Conservation (phyloP, 352 stramenopile genomes). For the Pythium apleroticum region DNA sequence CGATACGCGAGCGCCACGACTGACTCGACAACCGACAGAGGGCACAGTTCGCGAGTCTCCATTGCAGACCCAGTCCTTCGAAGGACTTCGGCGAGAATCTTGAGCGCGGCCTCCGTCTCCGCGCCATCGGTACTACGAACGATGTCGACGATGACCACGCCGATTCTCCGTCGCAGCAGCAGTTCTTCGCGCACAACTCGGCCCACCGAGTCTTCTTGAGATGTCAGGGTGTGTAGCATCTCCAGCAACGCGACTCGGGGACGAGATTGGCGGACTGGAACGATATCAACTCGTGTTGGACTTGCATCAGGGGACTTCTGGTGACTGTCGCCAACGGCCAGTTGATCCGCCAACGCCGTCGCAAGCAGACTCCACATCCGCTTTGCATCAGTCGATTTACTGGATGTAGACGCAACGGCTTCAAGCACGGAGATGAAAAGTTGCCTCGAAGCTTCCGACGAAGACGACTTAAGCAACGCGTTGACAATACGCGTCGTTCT, state of each 20-base stretch:
- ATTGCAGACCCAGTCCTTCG: background rate
- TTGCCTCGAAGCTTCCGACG: background rate
- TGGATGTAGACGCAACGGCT: background rate
- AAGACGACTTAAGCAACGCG: background rate
- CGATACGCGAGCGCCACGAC: conserved; percentile 22
- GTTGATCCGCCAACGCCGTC: background rate
- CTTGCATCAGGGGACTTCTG: background rate
- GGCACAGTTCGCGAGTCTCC: conserved; percentile 2
- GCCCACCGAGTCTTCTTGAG: conserved; percentile 4
- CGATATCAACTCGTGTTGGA: background rate
- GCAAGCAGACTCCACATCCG: background rate
- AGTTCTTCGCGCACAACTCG: conserved; percentile 19
- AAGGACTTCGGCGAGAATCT: conserved; percentile 15
- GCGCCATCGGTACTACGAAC: conserved; percentile 7
- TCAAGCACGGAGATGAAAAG: conserved; percentile 11
- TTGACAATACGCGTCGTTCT: conserved; percentile 14
- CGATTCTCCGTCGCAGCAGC: conserved; percentile 8
- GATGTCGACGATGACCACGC: conserved; percentile 15
- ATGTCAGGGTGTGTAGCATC: background rate
- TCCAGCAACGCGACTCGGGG: conserved; percentile 3
- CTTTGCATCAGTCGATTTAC: background rate
- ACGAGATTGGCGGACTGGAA: background rate
- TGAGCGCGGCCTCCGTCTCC: conserved; percentile 7
- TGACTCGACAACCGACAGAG: conserved; percentile 8
- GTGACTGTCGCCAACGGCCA: background rate